Conservation (phyloP, 2,329 filamentous ascomycete species). For the Venturia aucupariae region DNA sequence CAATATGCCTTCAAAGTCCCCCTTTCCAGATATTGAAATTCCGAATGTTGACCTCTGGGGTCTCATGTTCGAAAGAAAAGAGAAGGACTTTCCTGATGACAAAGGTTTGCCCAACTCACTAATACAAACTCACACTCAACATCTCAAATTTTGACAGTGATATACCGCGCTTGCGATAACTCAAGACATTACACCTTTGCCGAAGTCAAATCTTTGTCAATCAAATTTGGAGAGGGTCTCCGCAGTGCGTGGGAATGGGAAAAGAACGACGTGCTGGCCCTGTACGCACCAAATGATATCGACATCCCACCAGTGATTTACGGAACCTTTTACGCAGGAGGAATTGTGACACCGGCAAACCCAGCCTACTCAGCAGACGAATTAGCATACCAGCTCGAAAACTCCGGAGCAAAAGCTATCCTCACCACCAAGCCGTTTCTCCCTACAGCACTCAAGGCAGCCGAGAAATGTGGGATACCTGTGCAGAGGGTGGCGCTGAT, state of each 20-base stretch:
- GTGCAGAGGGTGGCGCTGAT: conserved; percentile 66
- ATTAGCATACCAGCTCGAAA: conserved; percentile 72
- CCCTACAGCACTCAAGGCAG: conserved; percentile 56
- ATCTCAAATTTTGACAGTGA: neutral
- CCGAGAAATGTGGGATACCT: conserved; percentile 58
- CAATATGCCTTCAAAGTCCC: conserved; percentile 12
- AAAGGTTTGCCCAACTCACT: neutral
- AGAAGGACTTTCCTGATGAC: conserved; percentile 10
- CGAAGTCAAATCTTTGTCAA: conserved; percentile 54
- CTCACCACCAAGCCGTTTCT: conserved; percentile 57
- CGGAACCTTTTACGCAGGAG: conserved; percentile 76
- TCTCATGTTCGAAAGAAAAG: conserved; percentile 13
- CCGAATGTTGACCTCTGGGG: conserved; percentile 14
- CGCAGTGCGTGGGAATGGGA: conserved; percentile 66
- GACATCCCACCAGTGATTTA: conserved; percentile 71
- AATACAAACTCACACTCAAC: neutral
- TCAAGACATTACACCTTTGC: conserved; percentile 57
- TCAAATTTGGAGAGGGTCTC: conserved; percentile 73
- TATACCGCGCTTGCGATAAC: conserved; percentile 7
- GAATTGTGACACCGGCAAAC: conserved; percentile 75
- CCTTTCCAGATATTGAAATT: conserved; percentile 12
- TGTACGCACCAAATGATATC: conserved; percentile 80
- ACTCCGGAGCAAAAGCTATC: conserved; percentile 64
- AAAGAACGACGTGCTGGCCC: conserved; percentile 71
- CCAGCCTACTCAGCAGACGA: conserved; percentile 79